These are phyloP conservation scores for Myriosclerotinia duriaeana DNA, from an alignment of 2,329 filamentous ascomycete species.

Conservation along the genomic window DNA sequence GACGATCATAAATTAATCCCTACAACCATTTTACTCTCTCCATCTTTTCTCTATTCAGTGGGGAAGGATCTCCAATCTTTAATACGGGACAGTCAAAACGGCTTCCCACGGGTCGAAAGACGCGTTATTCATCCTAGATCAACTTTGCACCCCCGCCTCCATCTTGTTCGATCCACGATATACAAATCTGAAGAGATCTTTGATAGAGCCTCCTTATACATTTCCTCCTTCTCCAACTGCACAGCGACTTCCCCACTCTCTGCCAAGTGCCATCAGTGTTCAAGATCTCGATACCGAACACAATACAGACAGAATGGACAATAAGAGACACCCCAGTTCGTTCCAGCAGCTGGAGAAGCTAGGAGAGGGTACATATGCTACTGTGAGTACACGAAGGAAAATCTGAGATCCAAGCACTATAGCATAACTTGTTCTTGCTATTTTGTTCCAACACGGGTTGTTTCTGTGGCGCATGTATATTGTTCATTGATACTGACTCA, in stretches of 20 bases:
- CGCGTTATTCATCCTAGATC: slow-evolving; percentile 37
- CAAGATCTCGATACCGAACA: slow-evolving; percentile 37
- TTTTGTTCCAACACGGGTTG: background rate
- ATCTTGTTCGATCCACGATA: slow-evolving; percentile 45
- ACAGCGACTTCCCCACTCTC: slow-evolving; percentile 30
- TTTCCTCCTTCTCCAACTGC: slow-evolving; percentile 38
- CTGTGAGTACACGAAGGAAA: slow-evolving; percentile 53
- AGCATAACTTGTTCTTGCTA: background rate
- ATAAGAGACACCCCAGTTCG: slow-evolving; percentile 77
- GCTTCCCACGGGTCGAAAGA: slow-evolving; percentile 40
- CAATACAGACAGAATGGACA: slow-evolving; percentile 63
- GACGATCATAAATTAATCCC: slow-evolving; percentile 4
- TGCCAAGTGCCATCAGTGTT: slow-evolving; percentile 41
- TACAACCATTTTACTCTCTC: slow-evolving; percentile 10
- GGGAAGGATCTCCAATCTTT: slow-evolving; percentile 12
- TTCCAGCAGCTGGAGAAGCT: slow-evolving; percentile 99
- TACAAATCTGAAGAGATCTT: slow-evolving; percentile 41
- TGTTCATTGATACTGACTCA: slow-evolving; percentile 31
- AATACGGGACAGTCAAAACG: slow-evolving; percentile 32
- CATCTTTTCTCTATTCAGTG: background rate
- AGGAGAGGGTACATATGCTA: slow-evolving; percentile 97
- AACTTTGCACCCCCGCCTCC: slow-evolving; percentile 43
- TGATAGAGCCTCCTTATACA: slow-evolving; percentile 34
- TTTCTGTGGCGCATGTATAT: background rate
- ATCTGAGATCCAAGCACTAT: background rate